phyloP scores from a whole-genome alignment of 1,284 basidiomycete species.

The Rhizopogon parksii region DNA sequence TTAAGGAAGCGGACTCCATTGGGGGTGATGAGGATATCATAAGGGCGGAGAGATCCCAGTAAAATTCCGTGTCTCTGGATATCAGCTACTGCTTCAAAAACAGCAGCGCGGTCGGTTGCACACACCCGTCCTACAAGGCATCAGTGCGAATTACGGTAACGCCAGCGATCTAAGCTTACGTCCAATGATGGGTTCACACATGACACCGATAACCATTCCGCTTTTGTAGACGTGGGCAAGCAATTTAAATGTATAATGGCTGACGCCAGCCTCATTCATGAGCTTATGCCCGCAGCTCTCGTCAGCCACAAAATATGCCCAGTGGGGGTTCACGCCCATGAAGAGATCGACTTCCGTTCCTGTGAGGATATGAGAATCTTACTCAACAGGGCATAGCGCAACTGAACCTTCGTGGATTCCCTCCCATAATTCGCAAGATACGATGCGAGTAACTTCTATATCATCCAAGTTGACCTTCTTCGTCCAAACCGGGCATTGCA shows the following conservation, averaged over 20 bases:
- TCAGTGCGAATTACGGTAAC: constrained; percentile 9
- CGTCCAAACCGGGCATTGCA: constrained; percentile 33
- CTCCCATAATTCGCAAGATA: constrained; percentile 19
- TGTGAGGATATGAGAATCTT: constrained; percentile 8
- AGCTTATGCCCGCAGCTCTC: constrained; percentile 30
- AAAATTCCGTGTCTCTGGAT: constrained; percentile 32
- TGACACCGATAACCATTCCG: constrained; percentile 36
- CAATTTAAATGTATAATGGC: constrained; percentile 35
- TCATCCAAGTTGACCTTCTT: constrained; percentile 29
- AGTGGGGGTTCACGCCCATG: constrained; percentile 28
- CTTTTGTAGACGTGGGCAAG: constrained; percentile 40
- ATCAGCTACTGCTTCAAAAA: constrained; percentile 36
- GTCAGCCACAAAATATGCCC: constrained; percentile 25
- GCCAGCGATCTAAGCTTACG: constrained; percentile 19
- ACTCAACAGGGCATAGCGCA: neutral
- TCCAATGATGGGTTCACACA: constrained; percentile 38
- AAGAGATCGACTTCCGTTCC: constrained; percentile 29
- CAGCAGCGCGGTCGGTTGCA: constrained; percentile 32
- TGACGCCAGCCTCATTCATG: constrained; percentile 29
- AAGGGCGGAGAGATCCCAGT: constrained; percentile 18
- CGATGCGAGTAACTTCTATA: constrained; percentile 29
- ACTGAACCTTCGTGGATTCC: constrained; percentile 24
- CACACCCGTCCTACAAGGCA: constrained; percentile 19
- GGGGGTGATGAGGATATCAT: constrained; percentile 27
- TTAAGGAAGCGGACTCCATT: constrained; percentile 25